Percentiles rank a stretch among this genome's conserved stretches.
phyloP scores from a whole-genome alignment of 1,284 basidiomycete genomes.

The Pulchroboletus neoregius region DNA sequence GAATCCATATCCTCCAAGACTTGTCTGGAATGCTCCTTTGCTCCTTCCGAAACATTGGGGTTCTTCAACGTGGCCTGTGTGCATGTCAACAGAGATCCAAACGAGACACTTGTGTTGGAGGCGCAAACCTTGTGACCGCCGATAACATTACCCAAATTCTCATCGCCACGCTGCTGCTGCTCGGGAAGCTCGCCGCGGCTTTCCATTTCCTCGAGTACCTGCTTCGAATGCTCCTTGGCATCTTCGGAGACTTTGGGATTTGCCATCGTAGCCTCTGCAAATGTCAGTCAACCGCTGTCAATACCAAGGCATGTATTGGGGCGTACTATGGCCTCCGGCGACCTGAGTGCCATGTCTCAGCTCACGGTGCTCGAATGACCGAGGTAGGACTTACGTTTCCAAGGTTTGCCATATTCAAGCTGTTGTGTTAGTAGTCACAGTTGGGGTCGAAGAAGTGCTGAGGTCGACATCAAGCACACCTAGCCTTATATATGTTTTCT shows the following conservation, averaged over 20 bases:
- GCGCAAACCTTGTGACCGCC: constrained; percentile 28
- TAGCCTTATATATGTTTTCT: constrained; percentile 12
- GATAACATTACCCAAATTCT: constrained; percentile 23
- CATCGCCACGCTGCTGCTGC: constrained; percentile 5
- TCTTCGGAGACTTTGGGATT: constrained; percentile 50
- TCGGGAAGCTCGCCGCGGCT: constrained; percentile 17
- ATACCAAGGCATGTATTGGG: background rate
- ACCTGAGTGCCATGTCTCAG: constrained; percentile 9
- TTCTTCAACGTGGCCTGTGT: constrained; percentile 35
- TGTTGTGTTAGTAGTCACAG: background rate
- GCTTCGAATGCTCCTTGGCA: constrained; percentile 47
- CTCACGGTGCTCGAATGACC: background rate
- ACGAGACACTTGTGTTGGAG: constrained; percentile 1
- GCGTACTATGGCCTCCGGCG: constrained; percentile 15
- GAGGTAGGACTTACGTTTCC: constrained; percentile 17
- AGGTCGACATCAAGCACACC: background rate
- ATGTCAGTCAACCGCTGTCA: background rate
- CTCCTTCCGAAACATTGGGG: constrained; percentile 41
- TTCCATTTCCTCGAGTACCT: constrained; percentile 42
- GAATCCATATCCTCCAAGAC: background rate
- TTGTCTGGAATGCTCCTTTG: constrained; percentile 31
- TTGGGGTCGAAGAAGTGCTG: background rate
- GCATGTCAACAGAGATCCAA: background rate
- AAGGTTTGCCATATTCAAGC: constrained; percentile 15
- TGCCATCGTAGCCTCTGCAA: constrained; percentile 36